Base-by-base conservation (phyloP, 129 eudicot species). In the Heracleum sosnowskyi region DNA sequence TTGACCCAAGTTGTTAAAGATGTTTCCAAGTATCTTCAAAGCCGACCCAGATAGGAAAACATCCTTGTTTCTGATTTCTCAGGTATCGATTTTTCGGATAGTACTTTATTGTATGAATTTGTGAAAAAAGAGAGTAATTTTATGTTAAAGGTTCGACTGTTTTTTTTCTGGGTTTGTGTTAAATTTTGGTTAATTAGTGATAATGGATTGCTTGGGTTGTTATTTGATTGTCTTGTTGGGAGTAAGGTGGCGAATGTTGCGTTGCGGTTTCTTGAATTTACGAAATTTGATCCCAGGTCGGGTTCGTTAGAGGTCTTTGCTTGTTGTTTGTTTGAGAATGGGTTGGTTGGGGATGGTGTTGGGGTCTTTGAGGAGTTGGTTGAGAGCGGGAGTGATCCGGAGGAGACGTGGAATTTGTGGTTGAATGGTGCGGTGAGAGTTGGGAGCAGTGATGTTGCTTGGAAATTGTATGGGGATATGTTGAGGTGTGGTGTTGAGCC, bases 1-100 rank as follows among this genome's bases (percentile, higher is more conserved):
- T 66, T 74, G 22, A 29, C 24, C 28, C 80, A 83, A 11, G 35
- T 88, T 31, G 91, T 87, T 24, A 84, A 83, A 47, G 68, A 86
- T 47, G 80, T 94, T 45, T 91, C 85, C 1, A 71, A 57, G 47
- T 74, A 87, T 0, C 88, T 91, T 42, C 80, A 92, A 73, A 84
- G 90, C 47, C 82, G 82, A 82, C 90, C 96, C 77, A 84, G 89
- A 81, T 91, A 97, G 97, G 98, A 94, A 88, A 76, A 84, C 17
- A 72, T 91, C 7, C 79, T 94, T 22, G 22, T 80, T 28, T 83
- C 88, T 7, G 93, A 86, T 55, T 89, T 86, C 77, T 93, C 93
- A 12, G 35, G 35, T 15, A 81, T 88, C 34, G 80, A 87, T 83
- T 91, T 94, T 71, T 35, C 69, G 36, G 90, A 94, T 79, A 81